phyloP scores from a whole-genome alignment of 345 rosid genomes.

The Euphorbia tirucalli region DNA sequence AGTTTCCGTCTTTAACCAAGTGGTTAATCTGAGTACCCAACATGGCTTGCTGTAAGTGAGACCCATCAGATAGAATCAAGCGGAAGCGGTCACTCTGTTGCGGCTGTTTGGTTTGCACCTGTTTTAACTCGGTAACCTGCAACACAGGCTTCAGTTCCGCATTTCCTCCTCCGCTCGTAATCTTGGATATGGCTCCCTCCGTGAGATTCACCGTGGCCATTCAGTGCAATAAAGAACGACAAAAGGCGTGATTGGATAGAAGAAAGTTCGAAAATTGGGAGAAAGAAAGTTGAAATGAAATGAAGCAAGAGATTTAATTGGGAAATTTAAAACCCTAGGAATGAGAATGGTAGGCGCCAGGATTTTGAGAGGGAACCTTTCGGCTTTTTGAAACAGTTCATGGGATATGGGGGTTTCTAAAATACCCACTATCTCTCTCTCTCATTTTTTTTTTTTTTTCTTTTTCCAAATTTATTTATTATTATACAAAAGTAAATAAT shows the following conservation, averaged over 20 bases:
- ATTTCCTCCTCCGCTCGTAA: constrained; percentile 47
- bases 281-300: not conserved
- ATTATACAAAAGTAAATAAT: no score
- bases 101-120: constrained; percentile 46
- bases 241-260: not conserved
- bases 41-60: constrained; percentile 59
- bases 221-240: not conserved
- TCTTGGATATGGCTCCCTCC: constrained; percentile 53
- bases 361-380: not conserved
- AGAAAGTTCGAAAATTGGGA: not conserved
- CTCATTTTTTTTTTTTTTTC: no score
- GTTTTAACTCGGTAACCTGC: constrained; percentile 72
- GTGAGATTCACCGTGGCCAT: constrained; percentile 46
- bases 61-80: constrained; percentile 66
- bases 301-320: not conserved
- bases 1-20: constrained; percentile 42
- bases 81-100: constrained; percentile 49
- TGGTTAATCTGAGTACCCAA: constrained; percentile 55
- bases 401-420: not conserved
- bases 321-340: not conserved
- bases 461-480: no score
- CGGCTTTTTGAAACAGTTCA: not conserved
- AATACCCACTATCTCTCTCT: not conserved
- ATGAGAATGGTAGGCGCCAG: not conserved
- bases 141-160: constrained; percentile 61